phyloP scores from a whole-genome alignment of 257 asterid species.

The Galeopsis tetrahit region DNA sequence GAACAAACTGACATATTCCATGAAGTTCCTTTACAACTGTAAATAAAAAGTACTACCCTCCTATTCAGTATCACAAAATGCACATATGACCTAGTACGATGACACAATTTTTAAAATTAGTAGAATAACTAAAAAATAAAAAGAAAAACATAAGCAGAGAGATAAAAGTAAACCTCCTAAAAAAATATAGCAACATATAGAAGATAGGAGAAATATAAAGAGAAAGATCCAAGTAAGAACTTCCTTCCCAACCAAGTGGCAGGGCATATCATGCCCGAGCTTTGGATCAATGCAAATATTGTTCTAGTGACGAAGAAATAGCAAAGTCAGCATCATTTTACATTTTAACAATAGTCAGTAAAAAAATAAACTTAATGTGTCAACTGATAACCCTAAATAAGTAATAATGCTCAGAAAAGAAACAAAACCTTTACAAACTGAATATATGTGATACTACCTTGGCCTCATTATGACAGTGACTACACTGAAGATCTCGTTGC shows the following conservation, averaged over 20 bases:
- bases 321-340: conserved; percentile 22
- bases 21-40: conserved; percentile 3
- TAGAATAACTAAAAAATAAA: conserved; percentile 3
- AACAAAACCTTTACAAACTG: background rate
- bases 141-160: background rate
- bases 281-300: conserved; percentile 54
- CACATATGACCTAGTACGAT: conserved; percentile 65
- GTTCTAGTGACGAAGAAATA: conserved; percentile 51
- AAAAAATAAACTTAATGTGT: background rate
- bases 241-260: conserved; percentile 73
- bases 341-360: background rate
- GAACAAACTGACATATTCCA: background rate
- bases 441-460: conserved; percentile 49
- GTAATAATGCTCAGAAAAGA: background rate
- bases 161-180: background rate
- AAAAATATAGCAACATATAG: conserved; percentile 1
- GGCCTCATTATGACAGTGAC: conserved; percentile 94
- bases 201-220: background rate
- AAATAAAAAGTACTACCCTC: conserved; percentile 55
- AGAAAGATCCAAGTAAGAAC: conserved; percentile 14
- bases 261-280: conserved; percentile 81
- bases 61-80: conserved; percentile 83
- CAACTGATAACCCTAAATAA: conserved; percentile 1
- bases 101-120: conserved; percentile 16
- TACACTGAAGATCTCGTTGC: conserved; percentile 81